Conservation (phyloP, 2,329 filamentous ascomycete species). For the Elsinoe perseae region DNA sequence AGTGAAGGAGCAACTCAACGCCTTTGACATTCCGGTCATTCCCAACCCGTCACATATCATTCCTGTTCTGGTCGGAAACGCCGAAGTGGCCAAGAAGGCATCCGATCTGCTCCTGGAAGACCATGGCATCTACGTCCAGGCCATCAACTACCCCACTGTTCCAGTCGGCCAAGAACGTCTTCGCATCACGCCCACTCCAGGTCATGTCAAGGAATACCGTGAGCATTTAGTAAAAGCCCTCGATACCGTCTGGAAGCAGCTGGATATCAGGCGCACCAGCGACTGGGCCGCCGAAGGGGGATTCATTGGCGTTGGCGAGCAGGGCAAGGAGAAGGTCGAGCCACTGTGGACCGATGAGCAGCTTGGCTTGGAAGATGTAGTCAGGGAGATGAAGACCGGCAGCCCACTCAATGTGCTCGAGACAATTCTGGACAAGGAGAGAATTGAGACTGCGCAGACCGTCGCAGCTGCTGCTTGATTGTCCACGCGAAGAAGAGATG, state of each 20-base stretch:
- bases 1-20: conserved; percentile 75
- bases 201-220: conserved; percentile 76
- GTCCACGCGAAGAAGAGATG: neutral
- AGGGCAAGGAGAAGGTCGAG: conserved; percentile 49
- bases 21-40: conserved; percentile 86
- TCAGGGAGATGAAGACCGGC: conserved; percentile 51
- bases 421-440: conserved; percentile 41
- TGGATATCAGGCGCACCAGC: conserved; percentile 84
- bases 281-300: conserved; percentile 88
- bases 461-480: conserved; percentile 35
- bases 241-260: conserved; percentile 78
- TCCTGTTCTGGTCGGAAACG: conserved; percentile 87
- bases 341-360: conserved; percentile 92
- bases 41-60: conserved; percentile 97
- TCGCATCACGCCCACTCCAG: conserved; percentile 90
- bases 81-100: conserved; percentile 82
- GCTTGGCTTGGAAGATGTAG: conserved; percentile 64
- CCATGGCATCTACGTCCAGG: conserved; percentile 93
- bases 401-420: conserved; percentile 41
- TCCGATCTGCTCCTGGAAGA: conserved; percentile 86
- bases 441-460: conserved; percentile 35
- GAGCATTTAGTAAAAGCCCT: conserved; percentile 78
- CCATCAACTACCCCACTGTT: conserved; percentile 98
- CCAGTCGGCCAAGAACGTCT: conserved; percentile 96
- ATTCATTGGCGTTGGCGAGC: conserved; percentile 85